Evolutionary conservation across 495 filamentous ascomycete genomes (phyloP).

Genomic region (Aspergillus haitiensis): DNA sequence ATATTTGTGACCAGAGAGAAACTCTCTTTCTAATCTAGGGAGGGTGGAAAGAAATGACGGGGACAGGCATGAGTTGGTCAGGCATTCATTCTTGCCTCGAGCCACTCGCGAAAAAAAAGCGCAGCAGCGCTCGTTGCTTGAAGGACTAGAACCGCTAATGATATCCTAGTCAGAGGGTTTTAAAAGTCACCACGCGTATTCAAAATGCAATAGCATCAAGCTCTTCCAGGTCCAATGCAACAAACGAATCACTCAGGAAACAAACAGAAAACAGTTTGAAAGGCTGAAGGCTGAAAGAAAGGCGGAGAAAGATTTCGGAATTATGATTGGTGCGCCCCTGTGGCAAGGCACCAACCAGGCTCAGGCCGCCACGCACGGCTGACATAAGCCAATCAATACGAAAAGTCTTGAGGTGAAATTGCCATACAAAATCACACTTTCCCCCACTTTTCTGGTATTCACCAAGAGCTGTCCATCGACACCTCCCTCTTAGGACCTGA

Average conservation of each 20-base stretch:
- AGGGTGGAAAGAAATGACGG: not conserved
- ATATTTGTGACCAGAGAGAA: slow-evolving; percentile 10
- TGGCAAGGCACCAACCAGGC: slow-evolving; percentile 13
- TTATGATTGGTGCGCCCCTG: slow-evolving; percentile 18
- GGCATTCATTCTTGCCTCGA: not conserved
- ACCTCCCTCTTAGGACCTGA: slow-evolving; percentile 11
- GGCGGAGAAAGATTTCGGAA: slow-evolving; percentile 23
- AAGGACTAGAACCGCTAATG: not conserved
- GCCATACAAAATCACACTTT: slow-evolving; percentile 19
- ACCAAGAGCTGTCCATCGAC: slow-evolving; percentile 18
- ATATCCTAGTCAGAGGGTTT: not conserved
- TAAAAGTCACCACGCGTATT: too few species aligned
- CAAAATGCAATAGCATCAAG: too few species aligned
- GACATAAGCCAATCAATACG: slow-evolving; percentile 17
- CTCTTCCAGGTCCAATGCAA: too few species aligned
- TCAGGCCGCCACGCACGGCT: slow-evolving; percentile 29
- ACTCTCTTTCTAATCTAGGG: not conserved
- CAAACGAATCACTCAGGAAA: too few species aligned
- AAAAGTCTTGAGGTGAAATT: slow-evolving; percentile 24
- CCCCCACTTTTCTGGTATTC: slow-evolving; percentile 24
- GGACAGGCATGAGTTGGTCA: not conserved
- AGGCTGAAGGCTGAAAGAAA: not conserved
- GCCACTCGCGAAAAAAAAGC: not conserved
- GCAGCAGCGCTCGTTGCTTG: not conserved
- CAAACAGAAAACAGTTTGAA: not conserved